Evolutionary conservation across 1,284 basidiomycete species (phyloP), one percentile per base, ranked within the genome.

Genomic region (Sporisorium scitamineum): DNA sequence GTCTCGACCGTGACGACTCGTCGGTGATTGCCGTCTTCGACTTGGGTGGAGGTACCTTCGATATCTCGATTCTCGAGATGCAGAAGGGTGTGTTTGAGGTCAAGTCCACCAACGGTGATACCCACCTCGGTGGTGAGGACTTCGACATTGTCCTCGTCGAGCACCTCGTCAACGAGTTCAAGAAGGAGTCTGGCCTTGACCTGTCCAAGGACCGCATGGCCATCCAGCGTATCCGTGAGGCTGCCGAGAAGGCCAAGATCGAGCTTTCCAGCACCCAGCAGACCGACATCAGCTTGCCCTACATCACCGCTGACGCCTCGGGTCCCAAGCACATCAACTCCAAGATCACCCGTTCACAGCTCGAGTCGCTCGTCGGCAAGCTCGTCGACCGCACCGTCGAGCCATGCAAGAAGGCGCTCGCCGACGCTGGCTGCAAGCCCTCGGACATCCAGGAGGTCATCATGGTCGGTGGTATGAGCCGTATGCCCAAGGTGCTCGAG

Each of bases 371-470:
- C 82, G 97, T 97, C 91, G 93, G 96, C 89, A 95, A 98, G 84
- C 91, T 98, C 56, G 98, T 99, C 93, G 90, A 94, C 84, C 95
- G 95, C 90, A 98, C 96, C 48, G 94, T 98, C 93, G 96, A 95
- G 90, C 96, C 96, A 79, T 95, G 98, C 78, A 95, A 97, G 88
- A 95, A 97, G 88, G 96, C 98, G 37, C 89, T 98, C 84, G 97
- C 97, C 91, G 96, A 99, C 85, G 92, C 96, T 75, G 92, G 92
- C 82, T 92, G 98, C 86, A 96, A 95, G 91, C 97, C 97, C 91
- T 94, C 97, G 80, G 93, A 95, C 81, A 88, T 99, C 69, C 91
- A 96, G 84, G 96, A 98, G 88, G 92, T 98, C 78, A 95, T 98
- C 85, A 90, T 98, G 76, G 96, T 98, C 84, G 95, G 96, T 88